Conservation (phyloP, 176 grass and related monocot species). For the Eragrostis nindensis region DNA sequence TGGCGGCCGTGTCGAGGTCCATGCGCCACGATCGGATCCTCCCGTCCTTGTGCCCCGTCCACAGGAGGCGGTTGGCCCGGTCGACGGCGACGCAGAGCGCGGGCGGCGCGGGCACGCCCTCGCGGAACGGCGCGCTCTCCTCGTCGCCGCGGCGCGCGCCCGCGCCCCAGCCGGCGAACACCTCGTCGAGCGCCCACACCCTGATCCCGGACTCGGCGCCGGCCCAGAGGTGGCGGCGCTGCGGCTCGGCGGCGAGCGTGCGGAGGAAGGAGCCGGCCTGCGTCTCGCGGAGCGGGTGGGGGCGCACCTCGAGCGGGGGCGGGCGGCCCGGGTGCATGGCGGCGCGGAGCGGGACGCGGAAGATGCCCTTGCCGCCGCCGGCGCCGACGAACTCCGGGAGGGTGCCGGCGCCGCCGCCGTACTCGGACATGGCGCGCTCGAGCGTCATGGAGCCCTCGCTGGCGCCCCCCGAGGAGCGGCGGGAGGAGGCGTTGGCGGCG, state of each 20-base stretch:
- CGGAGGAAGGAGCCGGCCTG: slow-evolving; percentile 86
- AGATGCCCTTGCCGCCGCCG: slow-evolving; percentile 72
- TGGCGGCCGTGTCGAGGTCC: slow-evolving; percentile 42
- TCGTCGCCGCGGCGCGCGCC: slow-evolving; percentile 76
- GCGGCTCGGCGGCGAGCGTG: slow-evolving; percentile 54
- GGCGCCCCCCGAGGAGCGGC: slow-evolving; percentile 24
- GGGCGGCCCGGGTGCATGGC: slow-evolving; percentile 84
- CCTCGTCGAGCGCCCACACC: slow-evolving; percentile 63
- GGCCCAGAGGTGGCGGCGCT: slow-evolving; percentile 59
- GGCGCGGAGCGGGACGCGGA: slow-evolving; percentile 71
- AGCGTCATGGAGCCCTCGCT: slow-evolving; percentile 71
- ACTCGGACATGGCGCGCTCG: slow-evolving; percentile 86
- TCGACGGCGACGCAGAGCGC: slow-evolving; percentile 83
- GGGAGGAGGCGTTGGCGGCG: not conserved
- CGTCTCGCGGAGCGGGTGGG: slow-evolving; percentile 85
- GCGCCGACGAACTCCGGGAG: slow-evolving; percentile 76
- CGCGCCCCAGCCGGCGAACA: slow-evolving; percentile 53
- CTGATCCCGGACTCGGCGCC: slow-evolving; percentile 58
- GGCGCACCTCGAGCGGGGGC: slow-evolving; percentile 73
- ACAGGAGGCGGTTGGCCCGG: slow-evolving; percentile 69
- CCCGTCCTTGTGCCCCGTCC: slow-evolving; percentile 94
- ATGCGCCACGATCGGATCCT: slow-evolving; percentile 89
- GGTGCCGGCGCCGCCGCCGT: slow-evolving; percentile 63
- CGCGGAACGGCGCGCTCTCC: slow-evolving; percentile 80
- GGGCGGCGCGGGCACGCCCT: slow-evolving; percentile 63